phyloP scores from a whole-genome alignment of 2,329 filamentous ascomycete species.

The Myriosclerotinia scirpicola region DNA sequence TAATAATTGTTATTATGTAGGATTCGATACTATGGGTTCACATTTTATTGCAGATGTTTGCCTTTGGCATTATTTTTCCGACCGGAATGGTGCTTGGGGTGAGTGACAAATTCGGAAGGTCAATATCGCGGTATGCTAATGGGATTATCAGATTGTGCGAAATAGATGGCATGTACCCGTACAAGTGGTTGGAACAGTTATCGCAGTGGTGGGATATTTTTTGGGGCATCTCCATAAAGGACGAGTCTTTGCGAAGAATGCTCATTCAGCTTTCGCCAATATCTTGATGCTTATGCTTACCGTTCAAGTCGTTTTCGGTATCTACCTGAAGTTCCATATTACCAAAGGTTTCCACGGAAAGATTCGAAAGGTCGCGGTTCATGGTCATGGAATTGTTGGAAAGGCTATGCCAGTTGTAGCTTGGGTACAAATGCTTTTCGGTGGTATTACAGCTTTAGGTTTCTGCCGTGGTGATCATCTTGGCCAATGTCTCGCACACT shows the following conservation, averaged over 20 bases:
- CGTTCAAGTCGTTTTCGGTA: conserved; percentile 73
- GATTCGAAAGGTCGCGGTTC: conserved; percentile 70
- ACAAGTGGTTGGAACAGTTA: conserved; percentile 70
- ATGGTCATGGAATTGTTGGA: conserved; percentile 76
- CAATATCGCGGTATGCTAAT: conserved; percentile 10
- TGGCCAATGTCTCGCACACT: conserved; percentile 92
- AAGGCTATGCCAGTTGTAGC: conserved; percentile 82
- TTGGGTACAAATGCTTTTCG: conserved; percentile 95
- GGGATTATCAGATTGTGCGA: conserved; percentile 68
- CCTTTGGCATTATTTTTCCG: conserved; percentile 91
- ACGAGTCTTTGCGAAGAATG: conserved; percentile 77
- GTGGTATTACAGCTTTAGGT: conserved; percentile 85
- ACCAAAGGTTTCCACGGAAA: conserved; percentile 79
- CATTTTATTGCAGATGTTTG: conserved; percentile 81
- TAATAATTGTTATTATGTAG: conserved; percentile 45
- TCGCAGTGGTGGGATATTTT: conserved; percentile 84
- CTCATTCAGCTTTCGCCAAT: conserved; percentile 79
- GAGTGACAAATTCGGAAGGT: conserved; percentile 44
- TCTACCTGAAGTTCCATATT: conserved; percentile 87
- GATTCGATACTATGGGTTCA: conserved; percentile 91
- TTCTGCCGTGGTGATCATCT: conserved; percentile 91
- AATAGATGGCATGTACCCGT: conserved; percentile 93
- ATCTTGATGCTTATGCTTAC: conserved; percentile 77
- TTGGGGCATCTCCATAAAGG: conserved; percentile 89
- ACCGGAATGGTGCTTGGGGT: conserved; percentile 93